Evolutionary conservation across 768 basidiomycete species (phyloP).

Genomic region (Xerocomellus intermedius): DNA sequence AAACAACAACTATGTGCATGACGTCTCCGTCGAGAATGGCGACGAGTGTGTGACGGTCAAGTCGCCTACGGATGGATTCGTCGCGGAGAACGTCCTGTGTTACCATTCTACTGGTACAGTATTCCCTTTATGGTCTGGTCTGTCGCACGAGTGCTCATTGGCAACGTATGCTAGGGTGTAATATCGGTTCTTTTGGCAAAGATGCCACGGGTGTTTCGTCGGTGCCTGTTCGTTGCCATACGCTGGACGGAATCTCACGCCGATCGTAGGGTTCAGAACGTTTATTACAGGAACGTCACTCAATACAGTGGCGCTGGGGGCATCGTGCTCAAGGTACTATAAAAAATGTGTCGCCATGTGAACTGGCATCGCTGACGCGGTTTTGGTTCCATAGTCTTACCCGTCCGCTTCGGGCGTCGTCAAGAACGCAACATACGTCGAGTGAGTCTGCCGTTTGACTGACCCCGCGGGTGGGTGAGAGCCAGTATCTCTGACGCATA

Average conservation of each 20-base stretch:
- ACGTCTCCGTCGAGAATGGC: constrained; percentile 34
- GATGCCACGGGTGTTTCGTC: background rate
- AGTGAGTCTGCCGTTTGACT: background rate
- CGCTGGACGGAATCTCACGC: background rate
- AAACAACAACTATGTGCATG: constrained; percentile 34
- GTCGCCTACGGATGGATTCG: constrained; percentile 24
- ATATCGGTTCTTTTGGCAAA: constrained; percentile 13
- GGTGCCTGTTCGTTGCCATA: background rate
- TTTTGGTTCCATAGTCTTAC: constrained; percentile 4
- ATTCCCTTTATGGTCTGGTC: background rate
- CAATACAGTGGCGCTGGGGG: background rate
- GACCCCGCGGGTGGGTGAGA: background rate
- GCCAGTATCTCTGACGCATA: background rate
- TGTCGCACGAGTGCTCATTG: background rate
- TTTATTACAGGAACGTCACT: constrained; percentile 11
- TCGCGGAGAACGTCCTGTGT: constrained; percentile 14
- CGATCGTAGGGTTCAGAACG: constrained; percentile 3
- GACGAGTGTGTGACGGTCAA: constrained; percentile 37
- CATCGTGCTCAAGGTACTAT: constrained; percentile 9
- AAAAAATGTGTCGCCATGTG: background rate
- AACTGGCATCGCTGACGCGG: background rate
- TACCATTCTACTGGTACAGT: constrained; percentile 4
- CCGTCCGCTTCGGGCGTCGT: constrained; percentile 9
- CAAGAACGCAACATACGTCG: constrained; percentile 8
- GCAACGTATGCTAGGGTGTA: constrained; percentile 7